Percentiles rank a stretch among this genome's conserved stretches.
phyloP scores from a whole-genome alignment of 441 rosid genomes.

The Macaranga tanarius region DNA sequence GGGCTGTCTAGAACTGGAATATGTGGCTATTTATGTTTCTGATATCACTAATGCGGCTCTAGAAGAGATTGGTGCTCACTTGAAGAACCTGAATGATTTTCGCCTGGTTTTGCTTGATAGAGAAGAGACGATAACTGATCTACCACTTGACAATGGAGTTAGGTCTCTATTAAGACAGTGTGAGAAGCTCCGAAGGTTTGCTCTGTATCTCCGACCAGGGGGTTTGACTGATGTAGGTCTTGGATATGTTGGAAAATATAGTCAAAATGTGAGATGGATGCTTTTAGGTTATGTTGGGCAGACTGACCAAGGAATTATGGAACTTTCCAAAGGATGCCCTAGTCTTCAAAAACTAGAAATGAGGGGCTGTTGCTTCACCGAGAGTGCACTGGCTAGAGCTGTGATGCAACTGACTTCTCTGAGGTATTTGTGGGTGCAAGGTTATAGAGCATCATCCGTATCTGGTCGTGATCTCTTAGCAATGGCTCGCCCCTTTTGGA shows the following conservation, averaged over 20 bases:
- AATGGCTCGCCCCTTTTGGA: constrained; percentile 94
- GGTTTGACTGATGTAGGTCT: constrained; percentile 81
- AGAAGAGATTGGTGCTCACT: constrained; percentile 60
- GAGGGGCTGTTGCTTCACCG: constrained; percentile 87
- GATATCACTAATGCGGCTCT: constrained; percentile 79
- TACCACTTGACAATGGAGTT: constrained; percentile 89
- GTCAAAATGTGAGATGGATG: constrained; percentile 86
- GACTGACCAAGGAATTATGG: constrained; percentile 68
- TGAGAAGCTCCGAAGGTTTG: constrained; percentile 73
- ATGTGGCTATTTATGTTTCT: constrained; percentile 80
- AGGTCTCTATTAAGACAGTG: constrained; percentile 78
- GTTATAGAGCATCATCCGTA: constrained; percentile 51
- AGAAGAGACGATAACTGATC: constrained; percentile 67
- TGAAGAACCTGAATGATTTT: constrained; percentile 71
- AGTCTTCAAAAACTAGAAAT: constrained; percentile 83
- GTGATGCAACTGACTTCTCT: constrained; percentile 60
- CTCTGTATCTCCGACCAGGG: constrained; percentile 71
- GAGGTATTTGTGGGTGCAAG: constrained; percentile 94
- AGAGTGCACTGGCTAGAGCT: constrained; percentile 63
- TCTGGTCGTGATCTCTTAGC: constrained; percentile 49
- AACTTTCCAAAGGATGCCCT: constrained; percentile 80
- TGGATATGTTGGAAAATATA: constrained; percentile 64
- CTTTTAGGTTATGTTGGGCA: constrained; percentile 85
- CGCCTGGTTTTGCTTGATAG: constrained; percentile 81
- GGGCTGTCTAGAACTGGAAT: constrained; percentile 78